These are phyloP conservation scores for Chaetomiaceae sp. DNA, from an alignment of 2,329 filamentous ascomycete genomes.

Conservation along the genomic window DNA sequence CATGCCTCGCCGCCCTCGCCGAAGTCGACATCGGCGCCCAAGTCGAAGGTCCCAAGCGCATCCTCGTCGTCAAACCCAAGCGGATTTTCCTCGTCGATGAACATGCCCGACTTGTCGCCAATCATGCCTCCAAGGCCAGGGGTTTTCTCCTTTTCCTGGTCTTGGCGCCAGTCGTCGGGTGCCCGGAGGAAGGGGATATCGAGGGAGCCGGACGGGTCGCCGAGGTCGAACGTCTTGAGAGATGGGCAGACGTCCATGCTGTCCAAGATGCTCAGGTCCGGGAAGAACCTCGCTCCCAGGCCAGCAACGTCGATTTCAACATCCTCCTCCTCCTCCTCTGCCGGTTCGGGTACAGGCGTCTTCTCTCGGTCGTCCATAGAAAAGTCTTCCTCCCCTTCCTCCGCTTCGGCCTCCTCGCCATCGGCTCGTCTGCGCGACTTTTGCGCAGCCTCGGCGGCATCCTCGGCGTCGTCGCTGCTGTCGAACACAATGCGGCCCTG, in stretches of 20 bases:
- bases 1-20: constrained; percentile 95
- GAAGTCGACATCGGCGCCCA: constrained; percentile 72
- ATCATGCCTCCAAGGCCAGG: constrained; percentile 47
- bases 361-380: constrained; percentile 18
- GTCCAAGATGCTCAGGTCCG: constrained; percentile 70
- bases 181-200: constrained; percentile 91
- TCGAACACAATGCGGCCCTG: constrained; percentile 95
- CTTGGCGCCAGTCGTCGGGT: constrained; percentile 76
- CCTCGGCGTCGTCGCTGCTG: constrained; percentile 81
- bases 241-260: constrained; percentile 92
- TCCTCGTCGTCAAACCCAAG: constrained; percentile 80
- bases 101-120: constrained; percentile 69
- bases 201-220: constrained; percentile 76
- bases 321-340: constrained; percentile 48
- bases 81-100: constrained; percentile 82
- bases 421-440: constrained; percentile 36
- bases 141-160: constrained; percentile 59
- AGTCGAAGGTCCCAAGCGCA: constrained; percentile 66
- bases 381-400: constrained; percentile 33
- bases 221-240: constrained; percentile 87
- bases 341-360: constrained; percentile 30
- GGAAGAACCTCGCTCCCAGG: constrained; percentile 79
- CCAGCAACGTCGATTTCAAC: constrained; percentile 74
- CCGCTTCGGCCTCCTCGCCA: constrained; percentile 35
- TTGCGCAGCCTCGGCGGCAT: constrained; percentile 41